These are phyloP conservation scores for Radiomyces spectabilis DNA, from an alignment of 192 early-diverging fungal genomes.

Conservation along the genomic window DNA sequence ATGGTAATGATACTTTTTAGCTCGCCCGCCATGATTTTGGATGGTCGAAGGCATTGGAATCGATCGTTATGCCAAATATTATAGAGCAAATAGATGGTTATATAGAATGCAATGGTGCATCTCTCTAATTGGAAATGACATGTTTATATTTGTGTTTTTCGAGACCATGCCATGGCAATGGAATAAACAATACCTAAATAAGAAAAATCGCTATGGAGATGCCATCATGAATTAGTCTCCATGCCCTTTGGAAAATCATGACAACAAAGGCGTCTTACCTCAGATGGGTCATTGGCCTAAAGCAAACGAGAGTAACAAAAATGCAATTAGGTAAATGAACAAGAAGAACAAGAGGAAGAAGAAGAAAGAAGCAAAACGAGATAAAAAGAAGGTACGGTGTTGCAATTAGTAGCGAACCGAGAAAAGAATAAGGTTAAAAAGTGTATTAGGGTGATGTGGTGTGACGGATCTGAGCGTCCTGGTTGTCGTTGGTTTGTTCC, in stretches of 20 bases:
- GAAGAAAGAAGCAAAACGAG: not conserved
- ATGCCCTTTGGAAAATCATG: too few relatives aligned
- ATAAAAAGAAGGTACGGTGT: constrained; percentile 1
- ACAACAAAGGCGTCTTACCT: too few relatives aligned
- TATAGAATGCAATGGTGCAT: not conserved
- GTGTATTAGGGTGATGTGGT: too few relatives aligned
- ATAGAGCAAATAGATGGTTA: not conserved
- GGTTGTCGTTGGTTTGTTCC: too few relatives aligned
- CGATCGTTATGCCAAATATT: constrained; percentile 3
- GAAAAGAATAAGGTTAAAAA: too few relatives aligned
- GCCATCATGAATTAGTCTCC: too few relatives aligned
- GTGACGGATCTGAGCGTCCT: too few relatives aligned
- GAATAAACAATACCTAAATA: constrained; percentile 3
- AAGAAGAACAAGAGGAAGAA: not conserved
- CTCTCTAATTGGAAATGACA: not conserved
- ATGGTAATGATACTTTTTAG: constrained; percentile 18
- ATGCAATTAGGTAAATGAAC: not conserved
- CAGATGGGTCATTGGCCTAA: not conserved
- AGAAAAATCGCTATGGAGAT: constrained; percentile 6
- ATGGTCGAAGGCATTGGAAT: constrained; percentile 15
- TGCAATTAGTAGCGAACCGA: too few relatives aligned
- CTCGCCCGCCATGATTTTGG: constrained; percentile 11
- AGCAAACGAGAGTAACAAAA: too few relatives aligned
- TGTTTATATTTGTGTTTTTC: too few relatives aligned
- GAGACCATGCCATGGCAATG: too few relatives aligned